Base-by-base conservation (phyloP, 805 yeast species). In the Ogataea polymorpha region DNA sequence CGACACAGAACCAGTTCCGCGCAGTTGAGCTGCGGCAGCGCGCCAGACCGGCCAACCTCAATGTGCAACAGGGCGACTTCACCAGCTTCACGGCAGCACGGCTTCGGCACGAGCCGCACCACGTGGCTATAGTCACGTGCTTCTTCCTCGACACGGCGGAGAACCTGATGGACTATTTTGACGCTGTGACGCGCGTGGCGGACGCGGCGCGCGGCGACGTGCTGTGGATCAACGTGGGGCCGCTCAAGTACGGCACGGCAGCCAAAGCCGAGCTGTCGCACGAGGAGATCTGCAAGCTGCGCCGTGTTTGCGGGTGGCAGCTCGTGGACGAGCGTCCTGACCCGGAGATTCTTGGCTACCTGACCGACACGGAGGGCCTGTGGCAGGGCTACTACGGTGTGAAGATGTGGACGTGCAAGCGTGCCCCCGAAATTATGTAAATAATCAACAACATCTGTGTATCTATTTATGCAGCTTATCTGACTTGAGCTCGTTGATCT, bases 81-180 rank as follows among this genome's bases (percentile, higher is more conserved):
- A 68, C 78, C 32, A 66, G 68, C 36, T 79, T 83, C 51, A 58
- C 62, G 1, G 39, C 70, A 4, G 56, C 61, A 1, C 49, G 61
- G 6, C 35, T 44, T 35, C 40, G 39, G 12, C 34, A 35, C 4
- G 28, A 13, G 11, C 33, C 67, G 32, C 72, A 74, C 2, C 72
- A 72, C 41, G 63, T 83, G 15, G 72, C 82, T 5, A 68, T 85
- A 2, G 75, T 81, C 3, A 72, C 86, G 0, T 83, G 82, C 4
- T 91, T 84, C 56, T 90, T 91, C 63, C 70, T 91, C 20, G 98
- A 91, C 62, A 91, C 98, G 0, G 97, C 97, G 0, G 95, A 87
- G 53, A 86, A 90, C 55, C 58, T 87, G 35, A 69, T 91, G 48
- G 82, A 79, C 29, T 90, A 90, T 60, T 61, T 91, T 40, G 83